Percentiles rank a stretch among this genome's conserved stretches.
These are phyloP conservation scores for Cynanchum wilfordii DNA, from an alignment of 257 asterid species.

Conservation along the genomic window DNA sequence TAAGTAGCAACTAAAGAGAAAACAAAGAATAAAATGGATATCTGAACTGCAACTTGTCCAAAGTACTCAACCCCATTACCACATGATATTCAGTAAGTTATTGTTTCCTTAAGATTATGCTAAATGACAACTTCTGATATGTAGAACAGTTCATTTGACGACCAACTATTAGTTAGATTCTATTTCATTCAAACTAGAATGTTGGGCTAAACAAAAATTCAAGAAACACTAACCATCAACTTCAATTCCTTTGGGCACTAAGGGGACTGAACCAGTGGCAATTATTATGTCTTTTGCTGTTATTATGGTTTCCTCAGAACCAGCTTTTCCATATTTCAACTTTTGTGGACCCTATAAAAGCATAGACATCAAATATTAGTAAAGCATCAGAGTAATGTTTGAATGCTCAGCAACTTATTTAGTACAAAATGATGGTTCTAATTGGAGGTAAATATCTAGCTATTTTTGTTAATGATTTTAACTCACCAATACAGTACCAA, in stretches of 20 bases:
- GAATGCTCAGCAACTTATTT: background rate
- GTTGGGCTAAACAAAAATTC: conserved; percentile 11
- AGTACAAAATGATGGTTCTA: background rate
- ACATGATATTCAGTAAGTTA: background rate
- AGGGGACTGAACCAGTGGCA: conserved; percentile 90
- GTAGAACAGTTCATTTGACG: background rate
- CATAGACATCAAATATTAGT: background rate
- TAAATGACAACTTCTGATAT: background rate
- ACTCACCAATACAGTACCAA: conserved; percentile 80
- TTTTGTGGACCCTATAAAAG: conserved; percentile 79
- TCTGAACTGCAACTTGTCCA: background rate
- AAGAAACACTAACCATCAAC: conserved; percentile 74
- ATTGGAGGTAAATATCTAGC: background rate
- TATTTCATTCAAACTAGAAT: background rate
- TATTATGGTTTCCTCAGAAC: conserved; percentile 52
- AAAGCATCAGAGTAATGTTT: background rate
- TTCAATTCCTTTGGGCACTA: conserved; percentile 92
- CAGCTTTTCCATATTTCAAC: conserved; percentile 67
- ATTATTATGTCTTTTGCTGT: conserved; percentile 87
- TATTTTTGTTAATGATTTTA: background rate
- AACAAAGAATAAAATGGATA: background rate
- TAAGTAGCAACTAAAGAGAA: background rate
- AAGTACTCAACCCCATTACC: background rate
- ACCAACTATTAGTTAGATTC: background rate
- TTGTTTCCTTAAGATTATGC: background rate